Conservation (phyloP, 2,329 filamentous ascomycete species). For the Microdochium paspali region DNA sequence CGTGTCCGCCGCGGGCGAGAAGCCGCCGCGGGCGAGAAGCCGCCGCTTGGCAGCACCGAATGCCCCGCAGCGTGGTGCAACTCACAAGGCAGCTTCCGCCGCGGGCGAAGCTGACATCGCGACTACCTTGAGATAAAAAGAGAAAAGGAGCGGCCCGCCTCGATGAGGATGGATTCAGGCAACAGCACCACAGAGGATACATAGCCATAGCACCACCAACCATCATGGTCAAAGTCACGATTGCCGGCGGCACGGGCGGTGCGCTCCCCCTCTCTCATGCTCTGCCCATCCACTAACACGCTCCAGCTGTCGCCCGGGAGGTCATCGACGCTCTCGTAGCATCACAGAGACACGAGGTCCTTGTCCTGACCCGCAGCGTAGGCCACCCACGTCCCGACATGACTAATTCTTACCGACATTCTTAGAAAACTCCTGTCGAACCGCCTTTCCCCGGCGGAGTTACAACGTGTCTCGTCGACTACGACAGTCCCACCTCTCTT, state of each 20-base stretch:
- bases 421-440: conserved; percentile 1
- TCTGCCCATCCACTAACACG: neutral
- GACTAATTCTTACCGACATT: conserved; percentile 4
- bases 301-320: conserved; percentile 40
- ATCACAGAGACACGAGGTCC: conserved; percentile 40
- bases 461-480: conserved; percentile 31
- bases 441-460: conserved; percentile 15
- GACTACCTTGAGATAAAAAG: neutral
- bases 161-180: too few species aligned
- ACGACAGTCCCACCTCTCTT: conserved; percentile 28
- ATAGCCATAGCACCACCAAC: neutral
- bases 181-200: too few species aligned
- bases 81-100: too few species aligned
- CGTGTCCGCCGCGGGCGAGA: too few species aligned
- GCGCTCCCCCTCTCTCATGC: neutral
- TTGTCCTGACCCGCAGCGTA: conserved; percentile 38
- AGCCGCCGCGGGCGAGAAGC: too few species aligned
- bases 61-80: too few species aligned
- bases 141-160: too few species aligned
- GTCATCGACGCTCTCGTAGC: conserved; percentile 39
- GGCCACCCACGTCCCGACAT: conserved; percentile 1
- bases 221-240: conserved; percentile 32
- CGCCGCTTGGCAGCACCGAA: too few species aligned
- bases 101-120: neutral
- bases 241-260: conserved; percentile 24